Evolutionary conservation across 1,284 basidiomycete genomes (phyloP).

Genomic region (Tilletia caries): DNA sequence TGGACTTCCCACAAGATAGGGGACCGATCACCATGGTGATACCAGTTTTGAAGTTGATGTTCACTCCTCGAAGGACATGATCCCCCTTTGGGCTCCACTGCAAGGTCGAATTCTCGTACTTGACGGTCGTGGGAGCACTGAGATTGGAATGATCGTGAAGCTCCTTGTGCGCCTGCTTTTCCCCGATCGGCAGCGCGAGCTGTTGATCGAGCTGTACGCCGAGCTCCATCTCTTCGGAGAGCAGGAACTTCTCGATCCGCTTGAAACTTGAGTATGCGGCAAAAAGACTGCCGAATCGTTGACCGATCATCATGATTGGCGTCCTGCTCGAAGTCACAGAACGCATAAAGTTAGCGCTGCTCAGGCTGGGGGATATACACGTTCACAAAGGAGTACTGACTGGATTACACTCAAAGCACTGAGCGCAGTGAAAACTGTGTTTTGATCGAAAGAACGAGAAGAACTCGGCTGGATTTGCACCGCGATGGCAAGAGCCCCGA

Average conservation of each 20-base stretch:
- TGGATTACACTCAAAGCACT: slow-evolving; percentile 32
- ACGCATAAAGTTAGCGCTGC: no score
- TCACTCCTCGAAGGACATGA: neutral
- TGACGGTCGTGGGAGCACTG: slow-evolving; percentile 55
- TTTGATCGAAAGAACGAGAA: slow-evolving; percentile 31
- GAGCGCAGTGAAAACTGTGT: slow-evolving; percentile 40
- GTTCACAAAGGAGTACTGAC: neutral
- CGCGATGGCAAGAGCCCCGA: slow-evolving; percentile 33
- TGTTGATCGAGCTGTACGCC: neutral
- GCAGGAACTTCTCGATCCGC: slow-evolving; percentile 37
- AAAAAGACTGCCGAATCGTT: slow-evolving; percentile 35
- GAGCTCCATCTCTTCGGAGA: slow-evolving; percentile 13
- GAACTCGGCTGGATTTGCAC: slow-evolving; percentile 21
- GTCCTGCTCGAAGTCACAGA: slow-evolving; percentile 18
- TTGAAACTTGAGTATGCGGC: slow-evolving; percentile 37
- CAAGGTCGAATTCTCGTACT: neutral
- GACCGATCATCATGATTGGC: slow-evolving; percentile 37
- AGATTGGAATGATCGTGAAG: neutral
- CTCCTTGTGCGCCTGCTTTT: no score
- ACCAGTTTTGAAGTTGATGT: slow-evolving; percentile 5
- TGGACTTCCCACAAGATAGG: slow-evolving; percentile 27
- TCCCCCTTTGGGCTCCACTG: neutral
- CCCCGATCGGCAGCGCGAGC: neutral
- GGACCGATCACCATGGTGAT: slow-evolving; percentile 25
- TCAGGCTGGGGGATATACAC: no score